Conservation (phyloP, 202 grass and related monocot genomes). For the Zizania palustris region DNA sequence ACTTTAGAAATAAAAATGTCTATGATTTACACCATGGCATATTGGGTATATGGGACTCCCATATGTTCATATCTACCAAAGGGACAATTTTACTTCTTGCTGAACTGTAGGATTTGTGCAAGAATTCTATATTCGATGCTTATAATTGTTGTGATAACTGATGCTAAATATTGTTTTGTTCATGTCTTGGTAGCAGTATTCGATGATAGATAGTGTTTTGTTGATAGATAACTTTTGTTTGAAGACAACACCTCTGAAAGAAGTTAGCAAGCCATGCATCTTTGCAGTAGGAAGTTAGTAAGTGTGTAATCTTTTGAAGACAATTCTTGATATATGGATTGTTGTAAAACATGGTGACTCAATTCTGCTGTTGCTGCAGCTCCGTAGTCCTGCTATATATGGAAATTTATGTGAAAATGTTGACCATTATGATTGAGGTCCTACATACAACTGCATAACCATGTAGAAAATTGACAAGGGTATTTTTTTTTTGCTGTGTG, state of each 20-base stretch:
- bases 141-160: no score
- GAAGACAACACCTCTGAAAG: conserved; percentile 52
- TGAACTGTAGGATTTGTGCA: no score
- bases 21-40: no score
- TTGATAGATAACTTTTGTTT: conserved; percentile 62
- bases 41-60: no score
- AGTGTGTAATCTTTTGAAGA: conserved; percentile 36
- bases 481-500: no score
- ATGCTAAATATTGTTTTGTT: no score
- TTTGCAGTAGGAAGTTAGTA: conserved; percentile 42
- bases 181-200: conserved; percentile 9
- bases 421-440: not conserved
- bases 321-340: not conserved
- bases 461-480: no score
- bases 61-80: no score
- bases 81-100: no score
- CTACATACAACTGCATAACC: conserved; percentile 1
- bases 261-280: conserved; percentile 50
- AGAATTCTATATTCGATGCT: no score
- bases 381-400: not conserved
- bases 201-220: conserved; percentile 29
- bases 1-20: no score
- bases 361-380: not conserved
- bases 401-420: conserved; percentile 18
- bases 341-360: conserved; percentile 15